phyloP scores from a whole-genome alignment of 805 yeast species.

The Candida koratica region DNA sequence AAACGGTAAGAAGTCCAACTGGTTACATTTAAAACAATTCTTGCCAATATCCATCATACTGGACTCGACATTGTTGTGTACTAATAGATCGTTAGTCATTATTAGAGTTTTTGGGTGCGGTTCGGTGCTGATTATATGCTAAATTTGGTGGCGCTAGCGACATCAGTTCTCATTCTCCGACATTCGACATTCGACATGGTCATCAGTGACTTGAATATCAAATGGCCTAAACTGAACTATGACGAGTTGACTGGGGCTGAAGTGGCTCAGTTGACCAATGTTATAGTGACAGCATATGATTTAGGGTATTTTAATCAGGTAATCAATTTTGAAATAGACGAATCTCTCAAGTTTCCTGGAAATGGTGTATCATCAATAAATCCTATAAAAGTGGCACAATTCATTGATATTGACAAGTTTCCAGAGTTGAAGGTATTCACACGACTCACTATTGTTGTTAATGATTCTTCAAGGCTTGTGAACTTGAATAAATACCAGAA shows the following conservation, averaged over 20 bases:
- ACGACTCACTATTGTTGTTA: constrained; percentile 70
- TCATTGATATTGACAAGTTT: constrained; percentile 19
- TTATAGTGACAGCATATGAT: constrained; percentile 49
- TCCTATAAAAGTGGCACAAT: constrained; percentile 39
- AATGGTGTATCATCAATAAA: constrained; percentile 43
- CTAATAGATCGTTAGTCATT: constrained; percentile 6
- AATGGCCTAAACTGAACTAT: constrained; percentile 63
- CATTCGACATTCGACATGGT: constrained; percentile 9
- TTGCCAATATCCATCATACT: constrained; percentile 52
- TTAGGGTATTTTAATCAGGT: constrained; percentile 78
- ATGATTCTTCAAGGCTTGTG: constrained; percentile 75
- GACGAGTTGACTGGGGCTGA: constrained; percentile 39
- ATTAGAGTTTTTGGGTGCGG: background rate
- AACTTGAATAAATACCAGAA: constrained; percentile 45
- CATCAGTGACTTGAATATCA: constrained; percentile 57
- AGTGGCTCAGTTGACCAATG: constrained; percentile 42
- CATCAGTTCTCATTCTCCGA: background rate
- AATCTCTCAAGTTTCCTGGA: constrained; percentile 50
- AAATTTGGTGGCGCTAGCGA: constrained; percentile 3
- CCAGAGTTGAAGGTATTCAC: constrained; percentile 49
- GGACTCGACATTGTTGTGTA: constrained; percentile 2
- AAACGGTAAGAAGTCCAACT: constrained; percentile 57
- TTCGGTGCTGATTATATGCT: constrained; percentile 1
- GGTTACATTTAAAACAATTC: constrained; percentile 50
- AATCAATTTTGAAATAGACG: constrained; percentile 57